Conservation (phyloP, 768 basidiomycete species). For the Rhodotorula taiwanensis region DNA sequence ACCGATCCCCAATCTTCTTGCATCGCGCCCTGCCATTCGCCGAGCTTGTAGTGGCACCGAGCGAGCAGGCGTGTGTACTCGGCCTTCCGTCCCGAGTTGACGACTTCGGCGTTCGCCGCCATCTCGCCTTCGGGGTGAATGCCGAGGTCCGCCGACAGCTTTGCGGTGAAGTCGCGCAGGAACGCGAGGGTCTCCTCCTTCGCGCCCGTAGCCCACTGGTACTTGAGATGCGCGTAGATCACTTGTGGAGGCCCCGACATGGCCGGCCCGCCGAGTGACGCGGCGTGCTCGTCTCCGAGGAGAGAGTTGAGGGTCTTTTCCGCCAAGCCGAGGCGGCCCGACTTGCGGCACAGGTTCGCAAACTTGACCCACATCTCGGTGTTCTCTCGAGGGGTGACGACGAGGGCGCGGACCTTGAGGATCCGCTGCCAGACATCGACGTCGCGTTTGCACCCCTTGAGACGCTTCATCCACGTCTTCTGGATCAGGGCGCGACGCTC, state of each 20-base stretch:
- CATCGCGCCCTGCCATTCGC: slow-evolving; percentile 82
- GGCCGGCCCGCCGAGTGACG: slow-evolving; percentile 23
- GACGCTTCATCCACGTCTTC: slow-evolving; percentile 93
- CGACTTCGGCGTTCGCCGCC: slow-evolving; percentile 39
- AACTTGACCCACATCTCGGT: slow-evolving; percentile 99
- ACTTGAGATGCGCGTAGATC: slow-evolving; percentile 91
- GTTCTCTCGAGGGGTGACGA: slow-evolving; percentile 86
- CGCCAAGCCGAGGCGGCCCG: slow-evolving; percentile 84
- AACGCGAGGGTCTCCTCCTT: slow-evolving; percentile 71
- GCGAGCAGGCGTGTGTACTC: slow-evolving; percentile 83
- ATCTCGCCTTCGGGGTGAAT: slow-evolving; percentile 49
- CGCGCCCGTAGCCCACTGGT: slow-evolving; percentile 83
- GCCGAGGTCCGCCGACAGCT: slow-evolving; percentile 66
- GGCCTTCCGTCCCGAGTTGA: slow-evolving; percentile 48
- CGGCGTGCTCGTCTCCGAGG: slow-evolving; percentile 57
- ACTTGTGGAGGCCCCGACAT: slow-evolving; percentile 84
- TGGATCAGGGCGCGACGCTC: slow-evolving; percentile 84
- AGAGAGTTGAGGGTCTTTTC: slow-evolving; percentile 95
- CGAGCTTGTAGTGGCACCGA: slow-evolving; percentile 91
- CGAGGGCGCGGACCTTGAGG: slow-evolving; percentile 87
- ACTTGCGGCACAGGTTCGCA: slow-evolving; percentile 92
- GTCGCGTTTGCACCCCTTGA: slow-evolving; percentile 94
- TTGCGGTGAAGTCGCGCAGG: slow-evolving; percentile 73
- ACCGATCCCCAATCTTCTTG: slow-evolving; percentile 74
- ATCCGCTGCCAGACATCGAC: slow-evolving; percentile 99